Conservation (phyloP, 306 rosid genomes). For the Luffa aegyptiaca region DNA sequence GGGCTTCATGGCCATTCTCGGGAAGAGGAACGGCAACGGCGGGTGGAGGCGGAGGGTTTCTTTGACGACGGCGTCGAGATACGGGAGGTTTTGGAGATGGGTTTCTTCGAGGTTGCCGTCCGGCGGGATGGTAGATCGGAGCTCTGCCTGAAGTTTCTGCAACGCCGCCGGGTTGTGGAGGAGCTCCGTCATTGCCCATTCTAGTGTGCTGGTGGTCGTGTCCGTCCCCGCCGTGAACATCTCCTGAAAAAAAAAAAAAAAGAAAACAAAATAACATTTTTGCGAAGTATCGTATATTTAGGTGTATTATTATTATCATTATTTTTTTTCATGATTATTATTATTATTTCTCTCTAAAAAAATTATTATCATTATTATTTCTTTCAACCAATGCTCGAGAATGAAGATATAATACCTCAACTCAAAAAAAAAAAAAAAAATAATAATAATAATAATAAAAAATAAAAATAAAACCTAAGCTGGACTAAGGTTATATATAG, state of each 20-base stretch:
- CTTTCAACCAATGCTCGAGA: no score
- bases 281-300: no score
- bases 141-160: slow-evolving; percentile 50
- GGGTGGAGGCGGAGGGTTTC: slow-evolving; percentile 90
- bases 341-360: no score
- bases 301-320: no score
- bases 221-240: slow-evolving; percentile 90
- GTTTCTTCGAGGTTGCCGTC: slow-evolving; percentile 42
- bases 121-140: slow-evolving; percentile 30
- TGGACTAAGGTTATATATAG: no score
- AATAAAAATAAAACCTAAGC: no score
- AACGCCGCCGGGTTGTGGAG: slow-evolving; percentile 50
- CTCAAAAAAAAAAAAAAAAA: no score
- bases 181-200: slow-evolving; percentile 92
- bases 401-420: no score
- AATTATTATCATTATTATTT: no score
- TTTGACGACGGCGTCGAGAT: slow-evolving; percentile 64
- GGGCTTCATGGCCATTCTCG: slow-evolving; percentile 71
- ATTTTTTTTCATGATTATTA: no score
- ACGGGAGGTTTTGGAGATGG: slow-evolving; percentile 59
- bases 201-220: slow-evolving; percentile 75
- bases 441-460: no score
- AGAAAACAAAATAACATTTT: not conserved
- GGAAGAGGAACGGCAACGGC: slow-evolving; percentile 87
- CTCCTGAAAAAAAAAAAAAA: slow-evolving; percentile 29